These are phyloP conservation scores for Pestalotiopsis sp. DNA, from an alignment of 2,329 filamentous ascomycete species.

Conservation along the genomic window DNA sequence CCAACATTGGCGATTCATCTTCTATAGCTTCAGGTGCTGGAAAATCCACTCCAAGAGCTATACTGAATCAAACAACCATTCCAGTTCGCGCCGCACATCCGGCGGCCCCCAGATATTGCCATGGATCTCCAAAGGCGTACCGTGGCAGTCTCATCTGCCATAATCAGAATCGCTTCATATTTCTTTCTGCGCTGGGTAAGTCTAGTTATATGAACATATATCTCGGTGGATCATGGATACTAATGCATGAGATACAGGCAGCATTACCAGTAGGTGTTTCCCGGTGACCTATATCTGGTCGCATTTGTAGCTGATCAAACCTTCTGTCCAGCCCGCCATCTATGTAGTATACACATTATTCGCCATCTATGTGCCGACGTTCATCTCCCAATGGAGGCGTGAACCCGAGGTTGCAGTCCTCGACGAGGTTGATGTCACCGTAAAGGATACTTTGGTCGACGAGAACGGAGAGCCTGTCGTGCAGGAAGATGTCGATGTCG, in stretches of 20 bases:
- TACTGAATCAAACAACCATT: neutral
- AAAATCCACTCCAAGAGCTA: neutral
- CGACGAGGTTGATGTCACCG: slow-evolving; percentile 57
- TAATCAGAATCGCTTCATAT: slow-evolving; percentile 13
- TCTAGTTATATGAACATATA: neutral
- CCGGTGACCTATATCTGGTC: neutral
- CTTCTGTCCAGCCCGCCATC: slow-evolving; percentile 20
- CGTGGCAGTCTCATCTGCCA: slow-evolving; percentile 12
- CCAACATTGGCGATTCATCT: too few relatives aligned
- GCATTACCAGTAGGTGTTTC: slow-evolving; percentile 25
- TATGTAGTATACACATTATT: slow-evolving; percentile 59
- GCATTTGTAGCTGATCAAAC: slow-evolving; percentile 15
- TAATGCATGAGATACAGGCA: slow-evolving; percentile 22
- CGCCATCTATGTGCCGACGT: slow-evolving; percentile 65
- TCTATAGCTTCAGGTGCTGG: neutral
- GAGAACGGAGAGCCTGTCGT: slow-evolving; percentile 38
- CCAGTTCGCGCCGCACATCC: neutral
- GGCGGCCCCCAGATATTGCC: neutral
- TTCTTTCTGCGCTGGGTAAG: slow-evolving; percentile 17
- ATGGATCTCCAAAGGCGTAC: slow-evolving; percentile 8
- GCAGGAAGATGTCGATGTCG: slow-evolving; percentile 56
- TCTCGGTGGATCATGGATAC: slow-evolving; percentile 4
- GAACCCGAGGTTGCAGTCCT: slow-evolving; percentile 59
- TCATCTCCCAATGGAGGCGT: slow-evolving; percentile 57
- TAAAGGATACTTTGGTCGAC: slow-evolving; percentile 47